Conservation (phyloP, 768 basidiomycete species). For the Inosperma sp. region DNA sequence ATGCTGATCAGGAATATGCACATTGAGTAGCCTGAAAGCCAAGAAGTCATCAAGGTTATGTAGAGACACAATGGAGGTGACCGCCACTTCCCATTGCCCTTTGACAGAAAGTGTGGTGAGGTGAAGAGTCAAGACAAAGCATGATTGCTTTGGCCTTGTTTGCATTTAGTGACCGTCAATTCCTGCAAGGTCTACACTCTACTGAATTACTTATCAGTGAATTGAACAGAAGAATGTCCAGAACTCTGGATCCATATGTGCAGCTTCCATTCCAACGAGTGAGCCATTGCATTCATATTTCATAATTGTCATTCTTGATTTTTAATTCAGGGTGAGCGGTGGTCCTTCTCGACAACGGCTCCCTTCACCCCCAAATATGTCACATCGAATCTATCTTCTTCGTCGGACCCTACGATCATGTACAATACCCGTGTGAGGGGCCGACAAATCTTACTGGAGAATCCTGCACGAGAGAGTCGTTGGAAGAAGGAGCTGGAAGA, state of each 20-base stretch:
- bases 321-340: constrained; percentile 14
- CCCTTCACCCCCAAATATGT: constrained; percentile 67
- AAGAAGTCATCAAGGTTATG: too few relatives aligned
- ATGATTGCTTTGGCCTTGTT: too few relatives aligned
- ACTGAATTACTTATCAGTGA: too few relatives aligned
- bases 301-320: background rate
- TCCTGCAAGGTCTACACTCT: too few relatives aligned
- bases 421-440: constrained; percentile 66
- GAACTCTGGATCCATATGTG: constrained; percentile 19
- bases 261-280: constrained; percentile 19
- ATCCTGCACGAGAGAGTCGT: constrained; percentile 56
- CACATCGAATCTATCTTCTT: constrained; percentile 45
- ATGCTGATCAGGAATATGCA: too few relatives aligned
- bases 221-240: too few relatives aligned
- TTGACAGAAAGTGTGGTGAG: too few relatives aligned
- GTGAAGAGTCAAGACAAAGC: too few relatives aligned
- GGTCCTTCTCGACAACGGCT: constrained; percentile 32
- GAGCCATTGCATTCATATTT: background rate
- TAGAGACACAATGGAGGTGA: too few relatives aligned
- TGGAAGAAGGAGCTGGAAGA: constrained; percentile 46
- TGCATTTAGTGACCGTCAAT: too few relatives aligned
- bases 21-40: too few relatives aligned
- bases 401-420: constrained; percentile 51
- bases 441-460: constrained; percentile 64
- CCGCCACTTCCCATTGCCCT: too few relatives aligned